phyloP scores from a whole-genome alignment of 169 alveolate species.

The Ichthyophthirius multifiliis region DNA sequence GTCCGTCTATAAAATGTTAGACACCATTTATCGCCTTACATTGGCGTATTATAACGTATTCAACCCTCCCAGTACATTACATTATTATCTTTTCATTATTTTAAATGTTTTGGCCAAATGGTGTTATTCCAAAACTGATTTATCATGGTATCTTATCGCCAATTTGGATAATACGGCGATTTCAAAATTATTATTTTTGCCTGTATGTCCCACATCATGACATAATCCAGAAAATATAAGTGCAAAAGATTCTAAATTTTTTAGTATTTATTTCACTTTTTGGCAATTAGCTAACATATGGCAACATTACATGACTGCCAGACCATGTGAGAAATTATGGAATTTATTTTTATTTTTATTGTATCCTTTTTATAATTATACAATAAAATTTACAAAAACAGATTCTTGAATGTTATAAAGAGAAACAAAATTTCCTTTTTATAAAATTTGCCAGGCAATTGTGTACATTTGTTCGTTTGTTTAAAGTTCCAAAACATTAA shows the following conservation, averaged over 20 bases:
- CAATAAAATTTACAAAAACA: conserved; percentile 16
- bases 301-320: conserved; percentile 25
- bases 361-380: conserved; percentile 24
- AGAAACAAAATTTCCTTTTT: not conserved
- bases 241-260: not conserved
- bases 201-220: conserved; percentile 87
- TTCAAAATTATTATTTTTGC: conserved; percentile 68
- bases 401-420: not conserved
- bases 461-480: conserved; percentile 15
- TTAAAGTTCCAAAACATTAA: conserved; percentile 10
- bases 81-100: conserved; percentile 40
- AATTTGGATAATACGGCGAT: conserved; percentile 55
- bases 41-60: conserved; percentile 33
- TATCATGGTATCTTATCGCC: conserved; percentile 79
- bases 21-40: conserved; percentile 50
- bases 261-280: not conserved
- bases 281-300: not conserved
- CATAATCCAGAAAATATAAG: conserved; percentile 31
- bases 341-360: conserved; percentile 31
- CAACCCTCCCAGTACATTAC: conserved; percentile 41
- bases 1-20: conserved; percentile 64
- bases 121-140: conserved; percentile 78
- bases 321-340: conserved; percentile 38
- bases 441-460: conserved; percentile 17
- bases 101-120: conserved; percentile 75